Base-by-base conservation (phyloP, 352 stramenopile species). In the Pythium pyrilobum region DNA sequence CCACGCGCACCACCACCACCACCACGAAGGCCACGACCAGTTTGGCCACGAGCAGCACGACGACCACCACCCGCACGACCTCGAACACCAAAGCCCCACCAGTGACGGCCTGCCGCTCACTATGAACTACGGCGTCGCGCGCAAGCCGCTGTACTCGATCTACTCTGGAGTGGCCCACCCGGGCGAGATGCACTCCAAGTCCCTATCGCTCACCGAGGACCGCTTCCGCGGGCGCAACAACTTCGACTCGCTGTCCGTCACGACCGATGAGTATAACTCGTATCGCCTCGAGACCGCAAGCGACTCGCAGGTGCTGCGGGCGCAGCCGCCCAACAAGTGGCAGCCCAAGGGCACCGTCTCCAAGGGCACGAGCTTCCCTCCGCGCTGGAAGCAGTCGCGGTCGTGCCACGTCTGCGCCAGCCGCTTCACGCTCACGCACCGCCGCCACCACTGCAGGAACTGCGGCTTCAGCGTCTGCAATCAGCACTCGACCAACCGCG, bases 401-500 rank as follows among this genome's bases (percentile, higher is more conserved):
- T 74, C 71, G 42, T 92, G 81, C 51, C 69, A 87, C 62, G 77
- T 92, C 41, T 92, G 81, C 50, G 54, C 66, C 8, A 66, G 66
- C 27, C 55, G 59, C 10, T 92, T 89, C 64, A 71, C 71, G 39
- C 60, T 89, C 24, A 71, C 85, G 36, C 85, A 85, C 47, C 81
- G 81, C n/a, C 78, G 81, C 42, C 81, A 92, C 59, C 81, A 92
- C 62, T 92, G 81, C 62, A 77, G 81, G 16, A 88, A 89, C 59
- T 92, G 81, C 61, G 81, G 81, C 7, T 73, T 87, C 52, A 88
- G 77, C 38, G 80, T 88, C 11, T 90, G 80, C 59, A 72, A 64
- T 37, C 75, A 73, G 41, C 80, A 90, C 59, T 89, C 81, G 54
- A 89, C 72, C 27, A 87, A 91, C 72, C 78, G 81, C 48, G 78